Conservation (phyloP, 2,329 filamentous ascomycete genomes). For the Xylaria sp. region DNA sequence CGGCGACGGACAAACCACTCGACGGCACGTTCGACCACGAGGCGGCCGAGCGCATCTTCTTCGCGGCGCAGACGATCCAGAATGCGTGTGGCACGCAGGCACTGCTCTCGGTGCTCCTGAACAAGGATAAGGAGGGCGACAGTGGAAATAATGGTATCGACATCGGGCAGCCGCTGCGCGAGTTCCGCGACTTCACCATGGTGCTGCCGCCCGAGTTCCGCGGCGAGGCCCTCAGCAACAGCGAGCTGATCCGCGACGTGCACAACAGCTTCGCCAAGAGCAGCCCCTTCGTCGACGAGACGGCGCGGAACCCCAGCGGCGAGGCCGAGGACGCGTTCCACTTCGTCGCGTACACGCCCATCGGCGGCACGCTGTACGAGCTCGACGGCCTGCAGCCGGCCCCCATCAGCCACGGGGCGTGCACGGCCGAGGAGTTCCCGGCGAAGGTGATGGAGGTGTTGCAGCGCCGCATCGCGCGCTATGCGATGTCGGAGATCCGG, state of each 20-base stretch:
- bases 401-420: slow-evolving; percentile 87
- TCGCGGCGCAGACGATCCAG: slow-evolving; percentile 96
- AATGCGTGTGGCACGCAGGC: slow-evolving; percentile 98
- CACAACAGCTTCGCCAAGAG: slow-evolving; percentile 92
- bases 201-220: slow-evolving; percentile 80
- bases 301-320: slow-evolving; percentile 71
- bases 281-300: slow-evolving; percentile 94
- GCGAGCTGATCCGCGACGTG: slow-evolving; percentile 76
- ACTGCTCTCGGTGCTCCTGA: slow-evolving; percentile 89
- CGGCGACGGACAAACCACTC: slow-evolving; percentile 70
- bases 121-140: slow-evolving; percentile 64
- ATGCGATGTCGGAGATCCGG: slow-evolving; percentile 87
- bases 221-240: slow-evolving; percentile 70
- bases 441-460: slow-evolving; percentile 86
- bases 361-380: slow-evolving; percentile 87
- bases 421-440: slow-evolving; percentile 73
- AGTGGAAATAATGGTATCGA: slow-evolving; percentile 61
- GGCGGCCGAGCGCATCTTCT: slow-evolving; percentile 84
- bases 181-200: slow-evolving; percentile 90
- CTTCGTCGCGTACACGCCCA: slow-evolving; percentile 92
- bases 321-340: slow-evolving; percentile 93
- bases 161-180: slow-evolving; percentile 75
- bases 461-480: slow-evolving; percentile 83
- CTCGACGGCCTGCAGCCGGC: slow-evolving; percentile 93
- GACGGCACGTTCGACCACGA: slow-evolving; percentile 85